phyloP scores from a whole-genome alignment of 768 basidiomycete genomes.

The Lactarius pseudohatsudake region DNA sequence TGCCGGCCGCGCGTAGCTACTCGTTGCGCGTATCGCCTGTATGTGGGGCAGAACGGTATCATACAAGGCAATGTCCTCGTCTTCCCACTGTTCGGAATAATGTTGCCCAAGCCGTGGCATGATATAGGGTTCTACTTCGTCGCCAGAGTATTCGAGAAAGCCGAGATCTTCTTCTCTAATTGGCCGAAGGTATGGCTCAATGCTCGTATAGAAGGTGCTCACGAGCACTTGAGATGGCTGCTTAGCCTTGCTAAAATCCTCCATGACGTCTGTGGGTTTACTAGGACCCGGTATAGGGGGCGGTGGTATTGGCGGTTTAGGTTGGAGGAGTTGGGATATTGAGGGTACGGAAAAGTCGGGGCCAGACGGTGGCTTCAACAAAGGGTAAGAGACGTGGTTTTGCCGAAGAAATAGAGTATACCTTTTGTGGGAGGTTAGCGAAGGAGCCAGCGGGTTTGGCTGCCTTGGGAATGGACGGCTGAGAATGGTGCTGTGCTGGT shows the following conservation, averaged over 20 bases:
- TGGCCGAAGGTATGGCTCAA: constrained; percentile 87
- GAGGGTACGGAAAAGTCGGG: constrained; percentile 66
- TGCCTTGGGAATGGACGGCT: constrained; percentile 50
- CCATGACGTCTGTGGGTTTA: constrained; percentile 76
- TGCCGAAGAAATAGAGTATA: constrained; percentile 25
- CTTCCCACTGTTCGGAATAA: constrained; percentile 92
- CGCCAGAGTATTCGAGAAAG: constrained; percentile 86
- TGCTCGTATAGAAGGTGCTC: constrained; percentile 80
- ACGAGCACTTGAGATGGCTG: constrained; percentile 68
- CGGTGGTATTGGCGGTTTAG: constrained; percentile 61
- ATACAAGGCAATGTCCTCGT: constrained; percentile 69
- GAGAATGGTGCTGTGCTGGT: constrained; percentile 38
- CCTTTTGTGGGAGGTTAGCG: constrained; percentile 51
- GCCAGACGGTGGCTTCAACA: constrained; percentile 37
- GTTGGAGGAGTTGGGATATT: constrained; percentile 49
- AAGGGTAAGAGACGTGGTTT: constrained; percentile 12
- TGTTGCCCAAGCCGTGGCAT: constrained; percentile 86
- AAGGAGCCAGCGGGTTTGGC: constrained; percentile 51
- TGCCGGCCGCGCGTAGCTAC: constrained; percentile 35
- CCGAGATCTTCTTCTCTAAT: constrained; percentile 96
- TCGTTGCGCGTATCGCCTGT: constrained; percentile 39
- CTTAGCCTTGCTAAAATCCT: constrained; percentile 88
- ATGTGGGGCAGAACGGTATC: constrained; percentile 44
- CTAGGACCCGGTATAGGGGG: constrained; percentile 78
- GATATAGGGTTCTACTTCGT: constrained; percentile 84